A percentile compares a stretch with the other conserved stretches of the same genome.
These are phyloP conservation scores for Penicillium sp. DNA, from an alignment of 2,329 filamentous ascomycete species.

Conservation along the genomic window DNA sequence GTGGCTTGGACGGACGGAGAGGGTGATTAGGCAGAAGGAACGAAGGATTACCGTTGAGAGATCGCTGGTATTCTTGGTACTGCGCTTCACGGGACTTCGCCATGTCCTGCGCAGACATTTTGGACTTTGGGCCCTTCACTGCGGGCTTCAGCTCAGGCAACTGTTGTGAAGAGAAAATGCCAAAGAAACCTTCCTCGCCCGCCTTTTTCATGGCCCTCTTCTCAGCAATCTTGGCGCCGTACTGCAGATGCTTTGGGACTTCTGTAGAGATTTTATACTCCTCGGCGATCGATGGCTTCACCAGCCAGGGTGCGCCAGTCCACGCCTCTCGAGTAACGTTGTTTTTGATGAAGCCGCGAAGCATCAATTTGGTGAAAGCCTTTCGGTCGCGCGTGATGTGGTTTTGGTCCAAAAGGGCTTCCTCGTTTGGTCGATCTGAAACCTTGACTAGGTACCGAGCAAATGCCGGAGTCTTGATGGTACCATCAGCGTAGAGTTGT, in stretches of 20 bases:
- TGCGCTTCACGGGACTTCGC: conserved; percentile 46
- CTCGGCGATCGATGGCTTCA: conserved; percentile 80
- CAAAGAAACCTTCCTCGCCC: conserved; percentile 50
- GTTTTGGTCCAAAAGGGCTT: conserved; percentile 75
- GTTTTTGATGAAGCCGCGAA: conserved; percentile 92
- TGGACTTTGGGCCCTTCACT: conserved; percentile 66
- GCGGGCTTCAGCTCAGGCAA: conserved; percentile 73
- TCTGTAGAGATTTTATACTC: conserved; percentile 84
- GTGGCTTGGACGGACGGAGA: conserved; percentile 30
- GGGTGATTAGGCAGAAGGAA: conserved; percentile 37
- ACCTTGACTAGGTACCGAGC: conserved; percentile 80
- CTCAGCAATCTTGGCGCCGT: conserved; percentile 75
- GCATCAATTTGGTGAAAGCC: conserved; percentile 88
- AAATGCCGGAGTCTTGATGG: conserved; percentile 63
- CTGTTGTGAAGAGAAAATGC: conserved; percentile 53
- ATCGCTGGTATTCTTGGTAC: conserved; percentile 50
- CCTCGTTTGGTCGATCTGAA: conserved; percentile 64
- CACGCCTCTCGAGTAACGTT: conserved; percentile 88
- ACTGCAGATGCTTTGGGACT: conserved; percentile 76
- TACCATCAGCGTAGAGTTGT: conserved; percentile 62
- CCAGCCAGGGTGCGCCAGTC: conserved; percentile 95
- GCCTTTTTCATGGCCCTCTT: conserved; percentile 69
- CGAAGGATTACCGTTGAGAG: conserved; percentile 45
- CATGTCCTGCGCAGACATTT: conserved; percentile 48
- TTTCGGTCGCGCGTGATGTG: conserved; percentile 86